Conservation (phyloP, 2,329 filamentous ascomycete genomes). For the Trichoderma sp. region DNA sequence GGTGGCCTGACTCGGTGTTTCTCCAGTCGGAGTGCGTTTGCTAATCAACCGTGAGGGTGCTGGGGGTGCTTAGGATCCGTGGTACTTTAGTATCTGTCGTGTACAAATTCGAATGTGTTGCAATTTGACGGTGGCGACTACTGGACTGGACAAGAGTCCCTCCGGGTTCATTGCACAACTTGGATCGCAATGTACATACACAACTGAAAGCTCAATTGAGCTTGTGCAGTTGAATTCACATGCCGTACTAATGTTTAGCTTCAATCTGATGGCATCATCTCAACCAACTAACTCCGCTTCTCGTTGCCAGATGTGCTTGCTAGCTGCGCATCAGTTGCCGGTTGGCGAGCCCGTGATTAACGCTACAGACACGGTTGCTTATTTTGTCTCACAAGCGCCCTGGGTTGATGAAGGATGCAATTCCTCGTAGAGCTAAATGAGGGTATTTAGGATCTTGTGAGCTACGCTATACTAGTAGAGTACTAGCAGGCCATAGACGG, state of each 20-base stretch:
- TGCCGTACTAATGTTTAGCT: not conserved
- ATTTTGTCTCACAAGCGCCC: not conserved
- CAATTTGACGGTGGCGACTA: not conserved
- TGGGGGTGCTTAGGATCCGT: not conserved
- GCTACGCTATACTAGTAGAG: not conserved
- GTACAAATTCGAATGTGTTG: too few species aligned
- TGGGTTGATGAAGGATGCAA: not conserved
- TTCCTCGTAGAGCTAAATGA: not conserved
- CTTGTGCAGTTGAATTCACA: not conserved
- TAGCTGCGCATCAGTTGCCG: not conserved
- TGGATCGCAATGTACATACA: not conserved
- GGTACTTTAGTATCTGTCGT: not conserved
- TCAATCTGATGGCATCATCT: not conserved
- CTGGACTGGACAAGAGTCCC: not conserved
- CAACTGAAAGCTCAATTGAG: not conserved
- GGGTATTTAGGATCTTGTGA: not conserved
- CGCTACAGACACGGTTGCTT: not conserved
- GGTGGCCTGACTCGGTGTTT: not conserved
- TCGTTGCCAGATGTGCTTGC: not conserved
- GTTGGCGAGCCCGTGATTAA: not conserved
- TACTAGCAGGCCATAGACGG: not conserved
- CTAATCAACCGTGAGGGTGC: not conserved
- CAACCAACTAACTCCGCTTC: not conserved
- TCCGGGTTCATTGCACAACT: not conserved
- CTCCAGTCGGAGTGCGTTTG: not conserved